Percentiles rank a stretch among this genome's conserved stretches.
Evolutionary conservation across 208 protist genomes (phyloP).

Genomic region (Acanthamoeba castellanii): DNA sequence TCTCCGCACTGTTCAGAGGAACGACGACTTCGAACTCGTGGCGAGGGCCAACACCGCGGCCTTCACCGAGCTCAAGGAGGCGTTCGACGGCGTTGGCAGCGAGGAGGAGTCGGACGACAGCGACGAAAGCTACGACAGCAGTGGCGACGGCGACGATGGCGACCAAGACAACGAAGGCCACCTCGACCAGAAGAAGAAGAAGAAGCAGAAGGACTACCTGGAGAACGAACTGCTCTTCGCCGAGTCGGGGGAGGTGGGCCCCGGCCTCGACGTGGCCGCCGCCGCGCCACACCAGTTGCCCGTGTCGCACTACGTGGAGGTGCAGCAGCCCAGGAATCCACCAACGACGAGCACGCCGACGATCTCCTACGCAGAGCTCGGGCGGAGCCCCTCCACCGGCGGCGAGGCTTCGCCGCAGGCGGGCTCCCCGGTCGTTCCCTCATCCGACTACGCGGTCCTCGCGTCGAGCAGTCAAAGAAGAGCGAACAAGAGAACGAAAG

Average conservation of each 20-base stretch:
- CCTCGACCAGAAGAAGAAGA: too few relatives aligned
- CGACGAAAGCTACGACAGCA: neutral
- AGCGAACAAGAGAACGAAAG: too few relatives aligned
- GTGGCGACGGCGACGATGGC: neutral
- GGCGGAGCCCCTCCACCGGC: neutral
- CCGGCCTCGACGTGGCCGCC: too few relatives aligned
- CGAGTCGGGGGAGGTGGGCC: neutral
- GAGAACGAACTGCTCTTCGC: neutral
- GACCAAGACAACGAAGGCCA: neutral
- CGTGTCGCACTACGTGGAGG: neutral
- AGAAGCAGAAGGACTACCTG: neutral
- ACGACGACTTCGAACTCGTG: neutral
- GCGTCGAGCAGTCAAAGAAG: too few relatives aligned
- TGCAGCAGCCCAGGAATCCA: neutral
- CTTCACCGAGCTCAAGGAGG: neutral
- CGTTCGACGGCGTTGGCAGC: neutral
- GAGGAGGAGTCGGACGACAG: neutral
- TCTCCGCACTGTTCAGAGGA: neutral
- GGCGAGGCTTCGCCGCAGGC: too few relatives aligned
- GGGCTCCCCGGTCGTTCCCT: too few relatives aligned
- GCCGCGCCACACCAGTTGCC: too few relatives aligned
- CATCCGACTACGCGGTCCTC: too few relatives aligned
- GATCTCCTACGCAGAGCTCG: neutral
- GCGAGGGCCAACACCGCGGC: neutral
- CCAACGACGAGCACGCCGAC: neutral